phyloP scores from a whole-genome alignment of 495 filamentous ascomycete genomes.

The Penicillium bovifimosum region DNA sequence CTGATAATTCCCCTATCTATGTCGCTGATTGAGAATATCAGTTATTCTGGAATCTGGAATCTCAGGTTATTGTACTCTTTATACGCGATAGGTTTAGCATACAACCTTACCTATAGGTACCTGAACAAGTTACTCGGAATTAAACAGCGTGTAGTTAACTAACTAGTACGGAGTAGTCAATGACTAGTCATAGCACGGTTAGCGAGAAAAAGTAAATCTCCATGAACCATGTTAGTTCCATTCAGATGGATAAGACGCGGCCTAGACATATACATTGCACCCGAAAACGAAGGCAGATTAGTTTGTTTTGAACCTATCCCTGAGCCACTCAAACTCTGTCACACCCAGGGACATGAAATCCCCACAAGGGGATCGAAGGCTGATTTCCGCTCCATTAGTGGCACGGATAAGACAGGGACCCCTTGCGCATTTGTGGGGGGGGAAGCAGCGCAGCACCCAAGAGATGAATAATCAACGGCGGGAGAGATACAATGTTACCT shows the following conservation, averaged over 20 bases:
- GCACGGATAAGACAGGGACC: conserved; percentile 1
- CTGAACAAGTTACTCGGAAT: no score
- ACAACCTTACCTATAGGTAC: no score
- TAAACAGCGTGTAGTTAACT: no score
- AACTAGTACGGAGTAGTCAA: no score
- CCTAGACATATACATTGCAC: background rate
- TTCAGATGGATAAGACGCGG: background rate
- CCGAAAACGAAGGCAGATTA: background rate
- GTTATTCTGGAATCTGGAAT: no score
- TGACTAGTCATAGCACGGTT: no score
- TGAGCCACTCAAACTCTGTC: background rate
- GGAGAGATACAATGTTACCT: background rate
- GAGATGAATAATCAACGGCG: background rate
- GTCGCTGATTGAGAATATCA: no score
- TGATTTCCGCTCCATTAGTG: background rate
- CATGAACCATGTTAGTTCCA: background rate
- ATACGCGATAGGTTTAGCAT: no score
- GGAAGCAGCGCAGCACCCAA: conserved; percentile 3
- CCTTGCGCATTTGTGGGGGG: conserved; percentile 15
- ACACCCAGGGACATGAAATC: background rate
- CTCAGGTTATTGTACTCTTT: no score
- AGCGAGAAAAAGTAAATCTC: background rate
- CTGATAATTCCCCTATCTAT: no score
- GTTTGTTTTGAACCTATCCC: background rate
- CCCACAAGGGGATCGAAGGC: background rate